A percentile compares a stretch with the other conserved stretches of the same genome.
Evolutionary conservation across 345 rosid genomes (phyloP).

Genomic region (Linum lewisii): DNA sequence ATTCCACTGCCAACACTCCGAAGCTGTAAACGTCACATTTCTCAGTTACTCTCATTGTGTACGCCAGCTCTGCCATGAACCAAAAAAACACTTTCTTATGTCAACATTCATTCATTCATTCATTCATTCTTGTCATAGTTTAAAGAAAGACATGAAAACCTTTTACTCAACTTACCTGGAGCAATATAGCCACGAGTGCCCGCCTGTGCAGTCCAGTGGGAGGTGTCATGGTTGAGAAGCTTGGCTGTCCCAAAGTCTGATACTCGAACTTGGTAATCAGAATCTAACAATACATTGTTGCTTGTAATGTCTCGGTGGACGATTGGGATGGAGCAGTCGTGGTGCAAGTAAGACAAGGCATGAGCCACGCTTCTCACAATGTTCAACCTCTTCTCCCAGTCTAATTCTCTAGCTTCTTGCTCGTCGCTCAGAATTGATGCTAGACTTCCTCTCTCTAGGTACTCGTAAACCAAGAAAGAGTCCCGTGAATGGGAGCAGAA

Average conservation of each 20-base stretch:
- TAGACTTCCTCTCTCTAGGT: background rate
- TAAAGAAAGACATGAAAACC: too few relatives aligned
- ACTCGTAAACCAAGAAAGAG: background rate
- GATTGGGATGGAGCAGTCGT: background rate
- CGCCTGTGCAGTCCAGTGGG: background rate
- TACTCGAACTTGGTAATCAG: background rate
- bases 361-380: background rate
- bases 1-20: background rate
- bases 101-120: too few relatives aligned
- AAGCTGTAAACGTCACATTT: background rate
- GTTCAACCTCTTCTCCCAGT: background rate
- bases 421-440: background rate
- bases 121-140: too few relatives aligned
- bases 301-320: background rate
- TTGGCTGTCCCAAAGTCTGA: background rate
- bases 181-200: background rate
- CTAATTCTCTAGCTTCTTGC: background rate
- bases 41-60: background rate
- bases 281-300: background rate
- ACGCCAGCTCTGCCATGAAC: background rate
- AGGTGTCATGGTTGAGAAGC: background rate
- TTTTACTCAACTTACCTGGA: too few relatives aligned
- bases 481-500: background rate
- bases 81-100: background rate
- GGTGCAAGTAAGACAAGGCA: background rate